Evolutionary conservation across 176 grass and related monocot genomes (phyloP), one percentile per base, ranked within the genome.

Genomic region (Triticum monococcum): DNA sequence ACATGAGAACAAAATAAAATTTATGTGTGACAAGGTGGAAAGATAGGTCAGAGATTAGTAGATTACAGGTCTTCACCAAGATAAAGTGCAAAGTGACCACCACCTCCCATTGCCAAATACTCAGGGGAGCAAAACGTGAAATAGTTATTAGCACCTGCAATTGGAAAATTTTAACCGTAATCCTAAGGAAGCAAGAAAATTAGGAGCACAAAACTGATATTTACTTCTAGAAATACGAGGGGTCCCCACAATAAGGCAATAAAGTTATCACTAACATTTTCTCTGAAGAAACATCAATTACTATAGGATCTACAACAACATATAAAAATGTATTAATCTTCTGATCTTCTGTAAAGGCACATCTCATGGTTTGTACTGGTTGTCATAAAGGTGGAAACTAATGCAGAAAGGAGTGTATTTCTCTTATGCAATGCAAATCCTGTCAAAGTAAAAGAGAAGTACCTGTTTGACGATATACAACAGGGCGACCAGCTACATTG

Each of bases 391-490:
- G 18, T 22, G 25, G 33, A 61, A 71, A 68, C 8, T 8, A 85
- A 28, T 61, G 4, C 9, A 62, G 13, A 52, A 57, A 52, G 43
- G 40, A 11, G 2, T 67, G 7, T 59, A 61, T 9, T 28, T 76
- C 77, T 68, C 8, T 46, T 41, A 72, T 46, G 43, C 4, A 80
- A 56, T 26, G 32, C 2, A 84, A 65, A 80, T 60, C 26, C 10
- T 68, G 35, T 68, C 24, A 28, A 86, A 73, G 71, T 62, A 77
- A 81, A 16, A 67, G 28, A 70, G 7, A 62, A 65, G 46, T 91
- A 98, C 97, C 97, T 79, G 94, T 98, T 74, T 90, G 87, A n/a
- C 76, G 94, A 88, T 87, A 96, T 92, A 98, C 94, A 84, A 85
- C 92, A 89, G 97, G 89, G 87, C 23, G 66, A 3, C 93, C 89